Base-by-base conservation (phyloP, 1,139 yeast species). In the Dujonia santamariae region DNA sequence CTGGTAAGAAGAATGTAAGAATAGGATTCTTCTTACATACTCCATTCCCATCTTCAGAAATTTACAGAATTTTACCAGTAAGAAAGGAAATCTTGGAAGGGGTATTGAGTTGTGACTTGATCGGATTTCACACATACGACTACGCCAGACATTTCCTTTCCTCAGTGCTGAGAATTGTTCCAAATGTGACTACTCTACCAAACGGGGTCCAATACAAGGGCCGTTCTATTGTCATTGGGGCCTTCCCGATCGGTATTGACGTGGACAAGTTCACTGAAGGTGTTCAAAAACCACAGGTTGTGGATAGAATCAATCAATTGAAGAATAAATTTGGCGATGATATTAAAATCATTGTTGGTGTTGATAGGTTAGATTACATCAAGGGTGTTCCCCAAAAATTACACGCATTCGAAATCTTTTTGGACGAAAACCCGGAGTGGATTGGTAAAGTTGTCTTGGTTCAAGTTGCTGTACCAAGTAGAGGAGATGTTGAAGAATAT, bases 111-210 rank as follows among this genome's bases (percentile, higher is more conserved):
- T 92, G 97, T 63, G 96, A 94, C 56, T 72, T 94, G 49, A 80
- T 94, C 51, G 99, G 99, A 0, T 94, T 94, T 72, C 99, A 94
- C 59, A 94, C 98, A n/a, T 94, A 94, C 59, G 99, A 94, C 59
- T 94, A 94, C 53, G 98, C 96, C n/a, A 76, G 99, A 49, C 99
- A 94, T 63, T 94, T 94, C 61, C 63, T 94, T 38, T 83, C 95
- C 15, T 81, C 96, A 1, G 96, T 92, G n/a, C 80, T 90, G 39
- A 72, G 96, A 41, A 85, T 92, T 21, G 73, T 94, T 35, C 52
- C 66, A 12, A 75, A 85, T 41, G 81, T 88, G 12, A 82, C 80
- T 31, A 88, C 97, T 0, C 68, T 86, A 40, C 98, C 98, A 4
- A 92, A 90, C 47, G 96, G 97, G 12, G 87, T 92, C 20, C 82